These are phyloP conservation scores for Tuber melanosporum DNA, from an alignment of 495 filamentous ascomycete species.

Conservation along the genomic window DNA sequence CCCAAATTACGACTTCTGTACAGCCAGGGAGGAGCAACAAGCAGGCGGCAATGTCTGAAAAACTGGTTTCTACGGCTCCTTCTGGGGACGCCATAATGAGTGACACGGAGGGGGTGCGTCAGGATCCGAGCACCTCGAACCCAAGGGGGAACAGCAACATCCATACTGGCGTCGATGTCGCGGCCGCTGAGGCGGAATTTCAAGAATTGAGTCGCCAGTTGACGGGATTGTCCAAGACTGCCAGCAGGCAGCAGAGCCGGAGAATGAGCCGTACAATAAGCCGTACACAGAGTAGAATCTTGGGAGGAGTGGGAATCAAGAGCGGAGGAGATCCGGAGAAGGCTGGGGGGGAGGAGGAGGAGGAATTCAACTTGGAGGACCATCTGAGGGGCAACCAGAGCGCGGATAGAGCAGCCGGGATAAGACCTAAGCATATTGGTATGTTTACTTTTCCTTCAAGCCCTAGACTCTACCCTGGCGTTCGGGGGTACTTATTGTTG, in stretches of 20 bases:
- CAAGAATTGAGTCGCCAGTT: constrained; percentile 67
- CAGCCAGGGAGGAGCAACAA: neutral
- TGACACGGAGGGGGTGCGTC: constrained; percentile 45
- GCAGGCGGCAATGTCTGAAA: neutral
- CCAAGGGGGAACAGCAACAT: constrained; percentile 35
- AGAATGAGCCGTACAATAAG: constrained; percentile 46
- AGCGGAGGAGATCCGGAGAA: constrained; percentile 29
- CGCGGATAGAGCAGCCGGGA: constrained; percentile 68
- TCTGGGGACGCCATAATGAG: constrained; percentile 46
- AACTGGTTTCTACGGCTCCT: constrained; percentile 22
- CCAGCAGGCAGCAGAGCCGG: constrained; percentile 44
- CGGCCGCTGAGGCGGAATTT: constrained; percentile 70
- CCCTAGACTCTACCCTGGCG: neutral
- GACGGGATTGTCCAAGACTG: constrained; percentile 56
- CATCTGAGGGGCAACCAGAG: constrained; percentile 61
- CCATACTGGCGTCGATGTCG: constrained; percentile 57
- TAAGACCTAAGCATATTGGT: constrained; percentile 69
- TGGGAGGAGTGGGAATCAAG: constrained; percentile 11
- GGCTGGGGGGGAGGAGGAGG: constrained; percentile 41
- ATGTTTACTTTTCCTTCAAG: constrained; percentile 1
- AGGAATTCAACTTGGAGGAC: constrained; percentile 64
- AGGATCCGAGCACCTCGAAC: constrained; percentile 41
- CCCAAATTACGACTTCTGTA: neutral
- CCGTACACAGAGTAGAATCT: constrained; percentile 44
- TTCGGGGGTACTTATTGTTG: neutral